Percentiles rank a stretch among this genome's conserved stretches.
Conservation (phyloP, 345 rosid species). For the Eucalyptus polybractea region DNA sequence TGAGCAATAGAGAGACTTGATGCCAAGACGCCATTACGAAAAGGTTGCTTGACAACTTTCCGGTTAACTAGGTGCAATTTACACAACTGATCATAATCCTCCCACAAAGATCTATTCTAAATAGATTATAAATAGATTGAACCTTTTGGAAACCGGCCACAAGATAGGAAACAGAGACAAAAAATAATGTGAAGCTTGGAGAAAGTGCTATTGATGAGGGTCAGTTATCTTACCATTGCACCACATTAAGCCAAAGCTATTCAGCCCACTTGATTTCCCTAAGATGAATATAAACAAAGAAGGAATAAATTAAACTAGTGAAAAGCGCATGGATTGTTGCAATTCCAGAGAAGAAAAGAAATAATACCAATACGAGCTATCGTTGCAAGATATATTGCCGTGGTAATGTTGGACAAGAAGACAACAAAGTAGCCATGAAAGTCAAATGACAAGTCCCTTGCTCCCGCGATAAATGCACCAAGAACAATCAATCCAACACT, state of each 20-base stretch:
- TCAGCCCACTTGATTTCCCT: conserved; percentile 97
- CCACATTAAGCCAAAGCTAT: conserved; percentile 99
- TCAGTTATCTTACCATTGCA: conserved; percentile 63
- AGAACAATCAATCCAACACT: conserved; percentile 87
- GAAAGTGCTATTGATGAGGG: not conserved
- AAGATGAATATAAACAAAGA: conserved; percentile 5
- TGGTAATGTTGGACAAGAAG: conserved; percentile 75
- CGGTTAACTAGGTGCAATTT: not conserved
- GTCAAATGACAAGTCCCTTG: conserved; percentile 91
- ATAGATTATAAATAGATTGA: not conserved
- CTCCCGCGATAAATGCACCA: conserved; percentile 95
- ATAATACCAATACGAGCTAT: conserved; percentile 77
- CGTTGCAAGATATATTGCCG: conserved; percentile 88
- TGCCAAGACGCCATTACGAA: not conserved
- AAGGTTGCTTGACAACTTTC: not conserved
- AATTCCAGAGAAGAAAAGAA: not conserved
- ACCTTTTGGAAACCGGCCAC: not conserved
- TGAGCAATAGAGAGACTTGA: not conserved
- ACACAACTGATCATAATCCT: not conserved
- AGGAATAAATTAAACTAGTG: not conserved
- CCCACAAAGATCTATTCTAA: not conserved
- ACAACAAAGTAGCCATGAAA: conserved; percentile 84
- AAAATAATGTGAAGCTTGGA: not conserved
- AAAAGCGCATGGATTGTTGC: not conserved
- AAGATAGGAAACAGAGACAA: not conserved